Percentiles rank a stretch among this genome's conserved stretches.
These are phyloP conservation scores for Blastomyces parvus DNA, from an alignment of 2,329 filamentous ascomycete genomes.

Conservation along the genomic window DNA sequence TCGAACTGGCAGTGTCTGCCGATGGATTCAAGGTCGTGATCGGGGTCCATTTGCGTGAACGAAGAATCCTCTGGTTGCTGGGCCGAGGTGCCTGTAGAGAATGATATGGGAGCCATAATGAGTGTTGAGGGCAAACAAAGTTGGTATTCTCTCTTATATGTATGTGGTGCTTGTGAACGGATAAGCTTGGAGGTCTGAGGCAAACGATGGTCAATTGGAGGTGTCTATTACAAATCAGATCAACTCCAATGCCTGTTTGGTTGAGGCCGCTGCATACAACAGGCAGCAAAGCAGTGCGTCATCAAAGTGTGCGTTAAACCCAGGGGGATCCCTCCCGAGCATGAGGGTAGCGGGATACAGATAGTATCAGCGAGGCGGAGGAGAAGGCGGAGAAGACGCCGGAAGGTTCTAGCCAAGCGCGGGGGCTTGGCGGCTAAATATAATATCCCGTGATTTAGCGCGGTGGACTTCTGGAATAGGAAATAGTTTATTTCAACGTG, in stretches of 20 bases:
- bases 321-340: not conserved
- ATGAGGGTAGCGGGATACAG: not conserved
- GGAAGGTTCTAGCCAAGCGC: slow-evolving; percentile 4
- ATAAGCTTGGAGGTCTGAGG: not conserved
- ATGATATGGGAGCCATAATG: slow-evolving; percentile 5
- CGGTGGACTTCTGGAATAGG: too few relatives aligned
- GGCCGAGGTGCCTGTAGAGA: slow-evolving; percentile 1
- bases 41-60: slow-evolving; percentile 36
- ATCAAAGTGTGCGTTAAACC: not conserved
- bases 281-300: slow-evolving; percentile 1
- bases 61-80: slow-evolving; percentile 14
- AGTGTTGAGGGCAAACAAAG: not conserved
- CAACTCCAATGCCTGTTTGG: not conserved
- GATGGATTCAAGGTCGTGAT: slow-evolving; percentile 72
- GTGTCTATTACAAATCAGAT: not conserved
- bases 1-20: slow-evolving; percentile 84
- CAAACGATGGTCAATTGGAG: not conserved
- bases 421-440: not conserved
- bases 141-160: not conserved
- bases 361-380: not conserved
- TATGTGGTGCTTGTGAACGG: not conserved
- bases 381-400: slow-evolving; percentile 1
- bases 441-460: not conserved
- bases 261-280: not conserved
- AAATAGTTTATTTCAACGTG: not conserved